phyloP scores from a whole-genome alignment of 139 green algal species.

The Asterochloris sp. region DNA sequence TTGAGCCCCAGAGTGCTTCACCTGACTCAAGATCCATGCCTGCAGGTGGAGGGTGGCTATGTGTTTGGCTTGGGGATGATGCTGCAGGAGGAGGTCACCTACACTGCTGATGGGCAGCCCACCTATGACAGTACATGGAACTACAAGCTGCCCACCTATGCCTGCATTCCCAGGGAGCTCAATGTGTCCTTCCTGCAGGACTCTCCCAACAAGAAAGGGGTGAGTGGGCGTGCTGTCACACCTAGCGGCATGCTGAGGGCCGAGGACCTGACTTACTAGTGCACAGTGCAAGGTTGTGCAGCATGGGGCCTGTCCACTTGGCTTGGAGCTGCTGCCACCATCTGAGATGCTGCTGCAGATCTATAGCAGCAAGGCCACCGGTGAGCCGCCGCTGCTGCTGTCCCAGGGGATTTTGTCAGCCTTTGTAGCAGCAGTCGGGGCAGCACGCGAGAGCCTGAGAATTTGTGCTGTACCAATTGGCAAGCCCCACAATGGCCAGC shows the following conservation, averaged over 20 bases:
- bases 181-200: constrained; percentile 32
- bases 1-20: too few species aligned
- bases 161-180: constrained; percentile 30
- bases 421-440: not conserved
- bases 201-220: constrained; percentile 9
- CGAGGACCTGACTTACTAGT: too few species aligned
- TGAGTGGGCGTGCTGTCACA: too few species aligned
- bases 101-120: constrained; percentile 12
- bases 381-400: constrained; percentile 11
- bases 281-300: too few species aligned
- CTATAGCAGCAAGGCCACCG: not conserved
- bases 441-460: constrained; percentile 1
- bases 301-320: too few species aligned
- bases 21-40: too few species aligned
- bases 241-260: too few species aligned
- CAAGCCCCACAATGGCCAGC: too few species aligned
- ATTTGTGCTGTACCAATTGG: too few species aligned
- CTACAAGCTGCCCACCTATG: constrained; percentile 36
- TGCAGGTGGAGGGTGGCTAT: constrained; percentile 66
- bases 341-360: too few species aligned
- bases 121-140: constrained; percentile 30
- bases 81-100: constrained; percentile 25
- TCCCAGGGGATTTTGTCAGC: not conserved
- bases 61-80: constrained; percentile 29
- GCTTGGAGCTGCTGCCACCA: too few species aligned